Conservation (phyloP, 176 grass and related monocot species). For the Cenchrus fungigraminus region DNA sequence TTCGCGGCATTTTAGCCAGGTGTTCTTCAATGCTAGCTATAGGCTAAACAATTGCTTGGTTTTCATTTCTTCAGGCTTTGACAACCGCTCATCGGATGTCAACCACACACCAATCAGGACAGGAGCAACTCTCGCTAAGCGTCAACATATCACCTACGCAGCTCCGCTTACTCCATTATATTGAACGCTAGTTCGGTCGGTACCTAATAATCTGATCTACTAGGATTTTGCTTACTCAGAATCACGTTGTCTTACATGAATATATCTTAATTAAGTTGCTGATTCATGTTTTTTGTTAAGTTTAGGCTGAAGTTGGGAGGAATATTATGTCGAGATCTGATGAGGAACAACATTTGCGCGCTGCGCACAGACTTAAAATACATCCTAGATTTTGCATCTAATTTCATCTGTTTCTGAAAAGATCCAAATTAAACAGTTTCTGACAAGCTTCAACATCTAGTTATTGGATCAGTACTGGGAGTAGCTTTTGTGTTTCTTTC, state of each 20-base stretch:
- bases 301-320: no score
- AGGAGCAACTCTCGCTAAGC: neutral
- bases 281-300: no score
- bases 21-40: slow-evolving; percentile 16
- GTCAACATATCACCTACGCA: no score
- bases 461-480: no score
- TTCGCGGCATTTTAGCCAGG: slow-evolving; percentile 15
- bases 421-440: no score
- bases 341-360: no score
- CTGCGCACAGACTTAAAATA: no score
- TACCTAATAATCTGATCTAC: neutral
- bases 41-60: slow-evolving; percentile 18
- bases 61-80: neutral
- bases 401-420: no score
- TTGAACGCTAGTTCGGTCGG: neutral
- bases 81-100: neutral
- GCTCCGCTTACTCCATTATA: neutral
- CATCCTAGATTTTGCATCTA: no score
- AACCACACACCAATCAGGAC: neutral
- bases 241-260: neutral
- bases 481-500: neutral
- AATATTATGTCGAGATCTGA: no score
- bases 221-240: neutral
- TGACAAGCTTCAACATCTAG: no score
- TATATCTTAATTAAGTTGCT: no score